Conservation (phyloP, 2,329 filamentous ascomycete species). For the Verticillium zaregamsianum region DNA sequence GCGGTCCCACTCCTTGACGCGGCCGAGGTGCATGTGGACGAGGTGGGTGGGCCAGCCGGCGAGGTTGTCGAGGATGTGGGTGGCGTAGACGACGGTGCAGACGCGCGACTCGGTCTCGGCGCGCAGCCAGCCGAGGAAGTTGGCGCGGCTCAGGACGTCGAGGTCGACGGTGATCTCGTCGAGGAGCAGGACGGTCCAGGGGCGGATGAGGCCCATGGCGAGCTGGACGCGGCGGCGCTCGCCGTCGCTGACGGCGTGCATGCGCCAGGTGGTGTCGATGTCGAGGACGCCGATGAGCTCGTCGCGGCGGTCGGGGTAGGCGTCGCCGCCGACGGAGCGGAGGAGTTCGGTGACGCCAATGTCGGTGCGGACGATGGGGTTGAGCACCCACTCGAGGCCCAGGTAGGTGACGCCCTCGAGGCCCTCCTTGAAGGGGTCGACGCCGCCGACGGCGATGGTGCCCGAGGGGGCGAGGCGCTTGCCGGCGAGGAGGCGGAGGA, state of each 20-base stretch:
- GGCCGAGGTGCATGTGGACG: slow-evolving; percentile 90
- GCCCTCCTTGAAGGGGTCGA: slow-evolving; percentile 86
- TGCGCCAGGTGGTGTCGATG: slow-evolving; percentile 87
- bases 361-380: slow-evolving; percentile 92
- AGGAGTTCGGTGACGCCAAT: slow-evolving; percentile 88
- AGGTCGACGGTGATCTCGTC: slow-evolving; percentile 98
- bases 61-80: slow-evolving; percentile 93
- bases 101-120: slow-evolving; percentile 75
- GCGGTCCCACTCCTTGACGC: slow-evolving; percentile 79
- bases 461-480: slow-evolving; percentile 82
- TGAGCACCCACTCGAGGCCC: slow-evolving; percentile 95
- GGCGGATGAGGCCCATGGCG: slow-evolving; percentile 88
- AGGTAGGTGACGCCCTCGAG: slow-evolving; percentile 96
- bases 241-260: slow-evolving; percentile 93
- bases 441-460: slow-evolving; percentile 72
- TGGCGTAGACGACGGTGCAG: slow-evolving; percentile 95
- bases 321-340: slow-evolving; percentile 78
- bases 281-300: slow-evolving; percentile 86
- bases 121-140: slow-evolving; percentile 84
- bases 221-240: slow-evolving; percentile 89
- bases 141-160: slow-evolving; percentile 77
- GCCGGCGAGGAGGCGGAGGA: slow-evolving; percentile 88
- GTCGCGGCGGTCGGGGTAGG: slow-evolving; percentile 76
- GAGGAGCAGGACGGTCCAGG: slow-evolving; percentile 85
- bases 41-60: slow-evolving; percentile 93